Conservation (phyloP, 2,329 filamentous ascomycete genomes). For the Xylariaceae sp. region DNA sequence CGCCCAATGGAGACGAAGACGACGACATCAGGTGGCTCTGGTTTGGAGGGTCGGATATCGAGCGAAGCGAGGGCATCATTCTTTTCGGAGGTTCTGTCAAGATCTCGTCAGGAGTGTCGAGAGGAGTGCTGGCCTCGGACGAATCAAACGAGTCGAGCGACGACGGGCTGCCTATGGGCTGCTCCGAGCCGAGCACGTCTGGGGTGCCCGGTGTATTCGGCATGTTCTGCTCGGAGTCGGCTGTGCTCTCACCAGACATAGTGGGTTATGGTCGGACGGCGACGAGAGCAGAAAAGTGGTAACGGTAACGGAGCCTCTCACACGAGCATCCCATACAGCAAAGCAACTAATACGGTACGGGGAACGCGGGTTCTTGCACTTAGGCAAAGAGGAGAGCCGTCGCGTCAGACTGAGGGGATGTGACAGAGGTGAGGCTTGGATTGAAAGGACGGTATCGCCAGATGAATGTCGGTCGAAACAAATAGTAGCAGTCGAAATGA, state of each 20-base stretch:
- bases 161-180: slow-evolving; percentile 35
- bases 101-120: slow-evolving; percentile 35
- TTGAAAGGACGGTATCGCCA: too few relatives aligned
- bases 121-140: slow-evolving; percentile 44
- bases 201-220: slow-evolving; percentile 39
- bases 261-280: neutral
- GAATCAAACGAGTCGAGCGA: slow-evolving; percentile 40
- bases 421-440: too few relatives aligned
- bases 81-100: slow-evolving; percentile 40
- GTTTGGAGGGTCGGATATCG: slow-evolving; percentile 52
- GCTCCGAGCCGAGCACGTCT: slow-evolving; percentile 35
- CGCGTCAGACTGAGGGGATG: too few relatives aligned
- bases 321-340: slow-evolving; percentile 10
- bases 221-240: slow-evolving; percentile 8
- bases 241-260: slow-evolving; percentile 8
- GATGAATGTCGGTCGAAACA: too few relatives aligned
- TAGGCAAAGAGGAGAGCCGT: too few relatives aligned
- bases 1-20: slow-evolving; percentile 78
- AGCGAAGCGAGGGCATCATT: slow-evolving; percentile 54
- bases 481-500: too few relatives aligned
- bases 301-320: slow-evolving; percentile 1
- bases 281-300: neutral
- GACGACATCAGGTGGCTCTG: slow-evolving; percentile 56
- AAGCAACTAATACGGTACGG: neutral
- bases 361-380: too few relatives aligned